Percentiles rank a stretch among this genome's conserved stretches.
Conservation (phyloP, 192 early-diverging fungal genomes). For the Phlyctochytrium arcticum region DNA sequence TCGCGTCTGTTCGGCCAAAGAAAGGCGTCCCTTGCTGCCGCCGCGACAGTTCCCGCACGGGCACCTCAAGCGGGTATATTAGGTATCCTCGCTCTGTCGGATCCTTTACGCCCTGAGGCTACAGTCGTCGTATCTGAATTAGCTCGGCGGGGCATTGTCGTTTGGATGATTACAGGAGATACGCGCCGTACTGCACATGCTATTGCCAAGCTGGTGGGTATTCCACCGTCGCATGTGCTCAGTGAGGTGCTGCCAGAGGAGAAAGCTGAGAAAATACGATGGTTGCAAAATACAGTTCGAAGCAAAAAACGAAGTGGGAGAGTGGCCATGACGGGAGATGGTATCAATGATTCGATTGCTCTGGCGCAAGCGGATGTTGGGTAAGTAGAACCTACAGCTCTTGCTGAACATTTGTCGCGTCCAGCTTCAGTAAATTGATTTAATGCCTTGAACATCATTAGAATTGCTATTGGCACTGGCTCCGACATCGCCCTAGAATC, state of each 20-base stretch:
- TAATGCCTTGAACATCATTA: too few species aligned
- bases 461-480: slow-evolving; percentile 82
- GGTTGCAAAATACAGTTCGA: slow-evolving; percentile 41
- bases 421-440: slow-evolving; percentile 7
- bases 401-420: background rate
- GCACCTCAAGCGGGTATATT: slow-evolving; percentile 37
- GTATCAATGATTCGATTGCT: slow-evolving; percentile 93
- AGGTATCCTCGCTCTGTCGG: slow-evolving; percentile 59
- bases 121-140: slow-evolving; percentile 47
- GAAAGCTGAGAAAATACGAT: slow-evolving; percentile 61
- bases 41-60: slow-evolving; percentile 13
- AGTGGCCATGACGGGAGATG: slow-evolving; percentile 93
- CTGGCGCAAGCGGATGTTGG: slow-evolving; percentile 86
- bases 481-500: slow-evolving; percentile 90
- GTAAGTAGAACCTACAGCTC: slow-evolving; percentile 20
- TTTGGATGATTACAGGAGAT: slow-evolving; percentile 82
- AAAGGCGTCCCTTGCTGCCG: background rate
- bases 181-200: slow-evolving; percentile 56
- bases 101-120: slow-evolving; percentile 60
- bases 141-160: slow-evolving; percentile 49
- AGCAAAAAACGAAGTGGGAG: slow-evolving; percentile 4
- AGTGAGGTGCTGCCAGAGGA: slow-evolving; percentile 69
- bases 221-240: slow-evolving; percentile 46
- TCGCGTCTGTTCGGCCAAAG: too few species aligned
- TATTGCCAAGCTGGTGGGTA: slow-evolving; percentile 63